Base-by-base conservation (phyloP, 2,329 filamentous ascomycete genomes). In the Fusarium ramigenum region DNA sequence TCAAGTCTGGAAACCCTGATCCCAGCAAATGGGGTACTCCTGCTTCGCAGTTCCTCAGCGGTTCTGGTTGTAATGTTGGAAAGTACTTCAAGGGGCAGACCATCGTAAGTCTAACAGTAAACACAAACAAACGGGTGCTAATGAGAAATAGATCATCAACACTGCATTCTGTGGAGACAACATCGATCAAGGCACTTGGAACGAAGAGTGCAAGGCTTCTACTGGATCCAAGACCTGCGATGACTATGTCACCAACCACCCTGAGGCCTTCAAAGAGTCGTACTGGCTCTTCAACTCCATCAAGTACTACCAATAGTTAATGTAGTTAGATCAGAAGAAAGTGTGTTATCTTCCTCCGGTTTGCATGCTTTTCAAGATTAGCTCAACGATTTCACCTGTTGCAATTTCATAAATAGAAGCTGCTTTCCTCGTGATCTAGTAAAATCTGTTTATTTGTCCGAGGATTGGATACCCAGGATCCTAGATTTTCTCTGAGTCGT, bases 91-190 rank as follows among this genome's bases (percentile, higher is more conserved):
- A 66, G 23, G 61, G 61, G 5, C 64, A 66, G 10, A 66, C 61
- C 7, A 66, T 66, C 6, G 64, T 66, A 18, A 60, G 64, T 40
- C 12, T 18, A 21, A 2, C 4, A 16, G 6, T 8, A 7, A 4
- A 7, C 11, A 16, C 16, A 16, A 4, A 3, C 5, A 9, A 2
- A 4, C 25, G 1, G 4, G 15, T 9, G 28, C 44, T 66, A 60
- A 66, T n/a, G 7, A 3, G 3, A 32, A 2, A 4, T 2, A 66
- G 64, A 66, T 74, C 53, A 90, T 95, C 80, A 90, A 94, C 81
- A 95, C 90, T 0, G 92, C 91, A 1, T 93, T 96, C 79, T 97
- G 94, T 81, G 94, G 94, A 23, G 89, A 91, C 75, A 74, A 74
- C 21, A 72, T 74, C 9, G 49, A 63, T 9, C 64, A 74, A 34